phyloP scores from a whole-genome alignment of 495 filamentous ascomycete species.

The Penicillium cataractarum region DNA sequence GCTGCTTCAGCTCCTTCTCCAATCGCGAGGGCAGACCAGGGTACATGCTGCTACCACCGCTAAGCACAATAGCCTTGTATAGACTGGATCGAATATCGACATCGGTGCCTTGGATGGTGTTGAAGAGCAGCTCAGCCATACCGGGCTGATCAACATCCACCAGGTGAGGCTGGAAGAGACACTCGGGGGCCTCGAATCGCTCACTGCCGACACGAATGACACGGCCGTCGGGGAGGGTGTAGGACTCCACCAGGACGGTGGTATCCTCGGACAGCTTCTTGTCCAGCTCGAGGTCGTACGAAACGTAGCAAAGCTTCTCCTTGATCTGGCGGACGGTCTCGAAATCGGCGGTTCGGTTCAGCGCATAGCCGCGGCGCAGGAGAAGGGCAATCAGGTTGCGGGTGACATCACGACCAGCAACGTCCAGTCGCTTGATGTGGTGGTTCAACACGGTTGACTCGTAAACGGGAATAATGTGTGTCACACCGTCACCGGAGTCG shows the following conservation, averaged over 20 bases:
- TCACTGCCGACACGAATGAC: conserved; percentile 95
- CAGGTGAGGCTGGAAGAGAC: conserved; percentile 97
- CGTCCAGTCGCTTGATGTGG: conserved; percentile 89
- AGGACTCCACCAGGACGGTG: conserved; percentile 94
- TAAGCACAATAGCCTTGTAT: conserved; percentile 96
- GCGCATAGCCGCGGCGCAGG: conserved; percentile 90
- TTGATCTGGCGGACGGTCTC: conserved; percentile 99
- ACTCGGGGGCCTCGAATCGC: conserved; percentile 97
- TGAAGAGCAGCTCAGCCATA: conserved; percentile 96
- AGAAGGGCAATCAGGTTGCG: conserved; percentile 95
- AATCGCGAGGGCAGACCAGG: conserved; percentile 90
- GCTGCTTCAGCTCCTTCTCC: conserved; percentile 98
- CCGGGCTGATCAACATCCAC: conserved; percentile 98
- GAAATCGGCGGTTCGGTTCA: conserved; percentile 98
- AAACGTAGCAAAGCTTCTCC: conserved; percentile 99
- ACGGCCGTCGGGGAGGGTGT: conserved; percentile 93
- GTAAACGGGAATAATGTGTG: conserved; percentile 97
- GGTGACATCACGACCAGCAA: conserved; percentile 95
- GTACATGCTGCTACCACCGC: conserved; percentile 98
- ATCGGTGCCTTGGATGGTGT: conserved; percentile 95
- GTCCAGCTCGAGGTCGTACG: conserved; percentile 96
- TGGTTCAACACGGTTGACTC: conserved; percentile 97
- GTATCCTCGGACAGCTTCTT: conserved; percentile 96
- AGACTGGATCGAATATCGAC: conserved; percentile 91
- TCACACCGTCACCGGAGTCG: conserved; percentile 97